Percentiles rank a stretch among this genome's conserved stretches.
Conservation (phyloP, 345 rosid genomes). For the Chamaenerion angustifolium region DNA sequence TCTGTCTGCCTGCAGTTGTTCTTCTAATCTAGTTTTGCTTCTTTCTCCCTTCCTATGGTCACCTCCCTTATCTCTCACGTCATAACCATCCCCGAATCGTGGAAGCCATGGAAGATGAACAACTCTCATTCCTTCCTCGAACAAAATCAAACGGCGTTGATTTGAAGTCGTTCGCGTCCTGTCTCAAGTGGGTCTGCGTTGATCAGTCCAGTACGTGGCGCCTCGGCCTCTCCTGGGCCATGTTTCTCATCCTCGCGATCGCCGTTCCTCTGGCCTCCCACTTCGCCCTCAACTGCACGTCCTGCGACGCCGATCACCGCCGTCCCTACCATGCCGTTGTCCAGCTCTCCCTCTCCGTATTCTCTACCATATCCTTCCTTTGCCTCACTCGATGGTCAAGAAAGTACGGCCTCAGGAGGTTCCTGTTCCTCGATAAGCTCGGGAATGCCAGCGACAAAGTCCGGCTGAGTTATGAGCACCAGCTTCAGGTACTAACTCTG, state of each 20-base stretch:
- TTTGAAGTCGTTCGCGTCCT: conserved; percentile 30
- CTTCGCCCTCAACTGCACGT: conserved; percentile 43
- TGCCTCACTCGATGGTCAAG: conserved; percentile 53
- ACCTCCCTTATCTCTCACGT: background rate
- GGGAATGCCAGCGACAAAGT: conserved; percentile 39
- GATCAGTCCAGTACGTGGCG: conserved; percentile 52
- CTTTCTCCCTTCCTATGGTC: background rate
- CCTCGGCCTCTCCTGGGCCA: conserved; percentile 47
- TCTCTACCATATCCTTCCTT: conserved; percentile 51
- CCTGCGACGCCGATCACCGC: conserved; percentile 50
- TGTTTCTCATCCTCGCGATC: conserved; percentile 49
- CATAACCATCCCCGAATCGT: background rate
- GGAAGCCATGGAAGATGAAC: conserved; percentile 30
- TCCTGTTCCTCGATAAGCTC: conserved; percentile 64
- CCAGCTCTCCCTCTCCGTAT: conserved; percentile 60
- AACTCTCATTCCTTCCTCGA: conserved; percentile 1
- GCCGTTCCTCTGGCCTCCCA: conserved; percentile 63
- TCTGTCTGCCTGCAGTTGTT: too few species aligned
- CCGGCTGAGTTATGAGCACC: conserved; percentile 36
- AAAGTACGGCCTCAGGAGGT: conserved; percentile 53
- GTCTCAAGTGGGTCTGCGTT: conserved; percentile 33
- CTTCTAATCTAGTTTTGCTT: background rate
- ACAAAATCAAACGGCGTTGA: conserved; percentile 2
- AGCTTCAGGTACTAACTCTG: conserved; percentile 34
- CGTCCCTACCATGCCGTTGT: conserved; percentile 69